phyloP scores from a whole-genome alignment of 257 asterid species.

The Solanum pennellii region DNA sequence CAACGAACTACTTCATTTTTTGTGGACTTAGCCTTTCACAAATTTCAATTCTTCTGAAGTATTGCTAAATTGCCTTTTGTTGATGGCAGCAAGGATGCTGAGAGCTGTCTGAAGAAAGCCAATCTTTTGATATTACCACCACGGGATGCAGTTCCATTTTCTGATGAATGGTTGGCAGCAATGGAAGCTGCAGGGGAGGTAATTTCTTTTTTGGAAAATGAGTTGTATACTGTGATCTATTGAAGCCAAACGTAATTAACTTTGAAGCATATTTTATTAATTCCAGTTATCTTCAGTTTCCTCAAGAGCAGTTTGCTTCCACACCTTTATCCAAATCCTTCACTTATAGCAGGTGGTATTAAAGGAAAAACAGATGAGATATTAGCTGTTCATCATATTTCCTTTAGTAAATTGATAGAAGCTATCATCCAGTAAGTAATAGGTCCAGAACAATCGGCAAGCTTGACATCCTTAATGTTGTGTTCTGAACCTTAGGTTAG shows the following conservation, averaged over 20 bases:
- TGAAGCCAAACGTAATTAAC: not conserved
- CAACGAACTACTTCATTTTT: not conserved
- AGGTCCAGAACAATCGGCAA: not conserved
- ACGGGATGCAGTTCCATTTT: slow-evolving; percentile 66
- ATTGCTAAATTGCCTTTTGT: not conserved
- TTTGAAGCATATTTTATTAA: not conserved
- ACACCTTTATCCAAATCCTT: not conserved
- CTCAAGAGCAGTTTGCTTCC: not conserved
- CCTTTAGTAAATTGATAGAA: not conserved
- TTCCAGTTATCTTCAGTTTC: not conserved
- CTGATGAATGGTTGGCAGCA: slow-evolving; percentile 97
- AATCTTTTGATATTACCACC: slow-evolving; percentile 30
- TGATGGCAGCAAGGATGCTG: slow-evolving; percentile 30
- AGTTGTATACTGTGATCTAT: not conserved
- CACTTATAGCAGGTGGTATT: not conserved
- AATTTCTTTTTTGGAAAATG: slow-evolving; percentile 8
- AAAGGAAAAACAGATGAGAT: not conserved
- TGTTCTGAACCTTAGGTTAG: not conserved
- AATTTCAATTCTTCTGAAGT: not conserved
- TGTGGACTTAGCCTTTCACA: not conserved
- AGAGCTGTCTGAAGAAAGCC: slow-evolving; percentile 17
- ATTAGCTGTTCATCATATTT: not conserved
- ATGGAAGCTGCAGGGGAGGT: slow-evolving; percentile 99
- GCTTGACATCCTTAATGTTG: not conserved
- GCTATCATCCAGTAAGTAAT: not conserved